Conservation (phyloP, 768 basidiomycete species). For the Ramaria rubella region DNA sequence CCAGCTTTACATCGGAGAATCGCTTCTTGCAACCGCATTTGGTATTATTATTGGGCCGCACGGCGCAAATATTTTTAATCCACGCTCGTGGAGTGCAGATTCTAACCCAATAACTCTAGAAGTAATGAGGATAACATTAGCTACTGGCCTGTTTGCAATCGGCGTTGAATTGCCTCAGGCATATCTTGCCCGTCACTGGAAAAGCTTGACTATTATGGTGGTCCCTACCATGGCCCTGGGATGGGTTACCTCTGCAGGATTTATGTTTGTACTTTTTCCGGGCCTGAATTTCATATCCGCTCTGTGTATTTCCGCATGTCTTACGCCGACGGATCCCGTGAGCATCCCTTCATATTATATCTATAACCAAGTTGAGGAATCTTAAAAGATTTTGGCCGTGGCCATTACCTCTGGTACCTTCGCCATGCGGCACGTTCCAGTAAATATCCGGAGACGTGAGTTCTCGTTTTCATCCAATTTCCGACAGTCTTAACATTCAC, state of each 20-base stretch:
- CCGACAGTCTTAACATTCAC: not conserved
- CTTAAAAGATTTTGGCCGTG: constrained; percentile 4
- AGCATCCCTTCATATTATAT: constrained; percentile 61
- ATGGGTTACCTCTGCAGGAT: constrained; percentile 70
- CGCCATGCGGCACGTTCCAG: constrained; percentile 62
- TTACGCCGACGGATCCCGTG: constrained; percentile 94
- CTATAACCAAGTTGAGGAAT: not conserved
- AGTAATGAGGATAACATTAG: constrained; percentile 82
- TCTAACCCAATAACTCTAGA: constrained; percentile 66
- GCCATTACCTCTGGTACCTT: constrained; percentile 42
- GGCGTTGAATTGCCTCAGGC: constrained; percentile 87
- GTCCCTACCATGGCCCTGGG: constrained; percentile 82
- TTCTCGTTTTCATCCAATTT: not conserved
- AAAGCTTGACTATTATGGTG: constrained; percentile 60
- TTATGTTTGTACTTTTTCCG: constrained; percentile 71
- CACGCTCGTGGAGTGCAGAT: constrained; percentile 58
- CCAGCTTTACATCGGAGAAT: constrained; percentile 86
- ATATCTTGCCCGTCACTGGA: constrained; percentile 78
- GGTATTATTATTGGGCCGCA: constrained; percentile 54
- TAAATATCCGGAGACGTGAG: constrained; percentile 48
- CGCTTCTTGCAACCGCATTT: constrained; percentile 74
- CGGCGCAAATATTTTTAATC: constrained; percentile 64
- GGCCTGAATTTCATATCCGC: constrained; percentile 63
- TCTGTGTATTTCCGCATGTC: constrained; percentile 80
- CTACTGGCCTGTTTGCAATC: constrained; percentile 88